Conservation (phyloP, 345 rosid species). For the Cardamine chenopodiifolia region DNA sequence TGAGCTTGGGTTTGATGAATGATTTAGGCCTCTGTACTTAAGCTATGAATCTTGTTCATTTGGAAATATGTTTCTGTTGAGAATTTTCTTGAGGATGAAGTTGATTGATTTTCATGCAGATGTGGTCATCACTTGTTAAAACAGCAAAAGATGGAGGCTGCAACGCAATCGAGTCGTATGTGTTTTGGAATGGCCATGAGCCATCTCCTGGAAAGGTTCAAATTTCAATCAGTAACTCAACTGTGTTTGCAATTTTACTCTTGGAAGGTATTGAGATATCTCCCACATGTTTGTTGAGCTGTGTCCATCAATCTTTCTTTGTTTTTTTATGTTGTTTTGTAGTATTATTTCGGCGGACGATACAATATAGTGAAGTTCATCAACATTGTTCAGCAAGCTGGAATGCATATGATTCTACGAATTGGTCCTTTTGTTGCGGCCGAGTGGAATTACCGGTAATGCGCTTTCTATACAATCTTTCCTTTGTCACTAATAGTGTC, state of each 20-base stretch:
- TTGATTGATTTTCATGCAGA: conserved; percentile 44
- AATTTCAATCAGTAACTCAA: conserved; percentile 11
- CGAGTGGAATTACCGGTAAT: conserved; percentile 90
- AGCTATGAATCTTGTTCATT: conserved; percentile 2
- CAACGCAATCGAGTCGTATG: conserved; percentile 81
- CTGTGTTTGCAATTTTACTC: background rate
- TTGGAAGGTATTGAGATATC: background rate
- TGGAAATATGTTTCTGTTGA: background rate
- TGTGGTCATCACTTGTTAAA: conserved; percentile 88
- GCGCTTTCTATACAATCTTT: background rate
- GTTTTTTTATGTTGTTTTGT: conserved; percentile 25
- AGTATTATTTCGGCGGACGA: conserved; percentile 84
- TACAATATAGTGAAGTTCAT: conserved; percentile 88
- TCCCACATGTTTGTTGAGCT: background rate
- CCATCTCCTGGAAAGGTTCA: conserved; percentile 69
- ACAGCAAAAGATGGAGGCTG: conserved; percentile 93
- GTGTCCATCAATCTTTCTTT: background rate
- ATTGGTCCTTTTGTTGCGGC: conserved; percentile 97
- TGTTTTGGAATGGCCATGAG: conserved; percentile 96
- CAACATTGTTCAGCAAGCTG: conserved; percentile 81
- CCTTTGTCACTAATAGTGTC: no score
- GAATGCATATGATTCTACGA: conserved; percentile 89
- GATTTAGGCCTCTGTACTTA: background rate
- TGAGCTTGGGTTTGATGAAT: background rate
- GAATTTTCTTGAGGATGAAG: background rate